Conservation (phyloP, 768 basidiomycete genomes). For the Tulasnella sp. region DNA sequence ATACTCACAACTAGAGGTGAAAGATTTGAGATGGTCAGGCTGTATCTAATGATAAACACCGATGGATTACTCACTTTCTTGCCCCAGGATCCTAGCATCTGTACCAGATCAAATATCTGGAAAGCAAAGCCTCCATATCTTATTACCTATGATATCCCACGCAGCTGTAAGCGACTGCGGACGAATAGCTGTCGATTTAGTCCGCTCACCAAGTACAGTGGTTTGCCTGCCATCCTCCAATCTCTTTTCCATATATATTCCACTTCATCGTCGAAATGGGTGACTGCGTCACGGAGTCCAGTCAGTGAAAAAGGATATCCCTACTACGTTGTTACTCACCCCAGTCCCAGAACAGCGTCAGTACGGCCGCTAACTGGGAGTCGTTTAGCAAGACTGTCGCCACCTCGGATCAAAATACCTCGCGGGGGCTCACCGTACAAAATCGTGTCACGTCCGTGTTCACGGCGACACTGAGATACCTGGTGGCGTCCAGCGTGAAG, state of each 20-base stretch:
- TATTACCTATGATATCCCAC: neutral
- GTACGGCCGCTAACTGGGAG: neutral
- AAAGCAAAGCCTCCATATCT: constrained; percentile 12
- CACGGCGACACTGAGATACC: neutral
- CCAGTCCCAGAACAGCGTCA: constrained; percentile 16
- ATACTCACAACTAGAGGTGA: constrained; percentile 18
- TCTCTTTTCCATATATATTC: constrained; percentile 9
- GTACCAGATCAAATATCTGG: constrained; percentile 24
- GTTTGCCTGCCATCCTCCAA: constrained; percentile 20
- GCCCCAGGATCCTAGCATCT: constrained; percentile 17
- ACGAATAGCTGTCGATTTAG: neutral
- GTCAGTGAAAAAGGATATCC: neutral
- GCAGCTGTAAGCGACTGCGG: neutral
- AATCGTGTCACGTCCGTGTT: neutral
- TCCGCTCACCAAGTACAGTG: constrained; percentile 12
- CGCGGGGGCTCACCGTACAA: neutral
- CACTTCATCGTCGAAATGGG: constrained; percentile 6
- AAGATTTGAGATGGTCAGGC: neutral
- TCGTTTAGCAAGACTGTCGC: neutral
- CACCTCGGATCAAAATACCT: neutral
- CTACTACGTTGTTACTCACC: neutral
- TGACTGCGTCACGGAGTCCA: neutral
- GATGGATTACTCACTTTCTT: neutral
- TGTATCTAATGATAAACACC: neutral
- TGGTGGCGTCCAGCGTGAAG: neutral